Evolutionary conservation across 2,329 filamentous ascomycete genomes (phyloP).

Genomic region (Calonectria hawksworthii): DNA sequence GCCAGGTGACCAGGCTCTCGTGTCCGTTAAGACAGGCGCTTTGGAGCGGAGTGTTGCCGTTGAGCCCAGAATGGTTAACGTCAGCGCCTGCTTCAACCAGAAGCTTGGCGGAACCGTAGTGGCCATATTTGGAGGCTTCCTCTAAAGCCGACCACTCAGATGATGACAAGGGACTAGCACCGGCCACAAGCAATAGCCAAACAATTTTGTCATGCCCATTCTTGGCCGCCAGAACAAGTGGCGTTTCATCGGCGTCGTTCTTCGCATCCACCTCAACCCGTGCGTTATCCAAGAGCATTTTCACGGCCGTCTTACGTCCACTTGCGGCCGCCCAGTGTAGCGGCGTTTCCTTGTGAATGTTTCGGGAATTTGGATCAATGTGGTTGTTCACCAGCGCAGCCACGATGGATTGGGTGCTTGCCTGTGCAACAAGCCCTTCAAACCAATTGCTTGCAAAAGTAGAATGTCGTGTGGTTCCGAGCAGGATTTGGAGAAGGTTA

Average conservation of each 20-base stretch:
- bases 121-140: not conserved
- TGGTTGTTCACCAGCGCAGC: not conserved
- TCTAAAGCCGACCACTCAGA: not conserved
- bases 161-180: not conserved
- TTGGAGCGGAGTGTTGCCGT: not conserved
- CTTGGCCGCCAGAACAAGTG: not conserved
- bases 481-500: not conserved
- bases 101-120: not conserved
- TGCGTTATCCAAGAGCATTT: not conserved
- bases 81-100: not conserved
- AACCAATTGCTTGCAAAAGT: not conserved
- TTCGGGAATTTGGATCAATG: not conserved
- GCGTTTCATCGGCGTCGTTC: not conserved
- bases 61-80: not conserved
- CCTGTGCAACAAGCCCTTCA: not conserved
- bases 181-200: not conserved
- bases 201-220: slow-evolving; percentile 2
- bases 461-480: not conserved
- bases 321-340: not conserved
- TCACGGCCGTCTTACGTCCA: not conserved
- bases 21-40: not conserved
- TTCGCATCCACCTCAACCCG: not conserved
- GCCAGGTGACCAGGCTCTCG: not conserved
- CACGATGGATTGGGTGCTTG: not conserved
- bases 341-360: not conserved